These are phyloP conservation scores for Fagus crenata DNA, from an alignment of 306 rosid genomes.

Conservation along the genomic window DNA sequence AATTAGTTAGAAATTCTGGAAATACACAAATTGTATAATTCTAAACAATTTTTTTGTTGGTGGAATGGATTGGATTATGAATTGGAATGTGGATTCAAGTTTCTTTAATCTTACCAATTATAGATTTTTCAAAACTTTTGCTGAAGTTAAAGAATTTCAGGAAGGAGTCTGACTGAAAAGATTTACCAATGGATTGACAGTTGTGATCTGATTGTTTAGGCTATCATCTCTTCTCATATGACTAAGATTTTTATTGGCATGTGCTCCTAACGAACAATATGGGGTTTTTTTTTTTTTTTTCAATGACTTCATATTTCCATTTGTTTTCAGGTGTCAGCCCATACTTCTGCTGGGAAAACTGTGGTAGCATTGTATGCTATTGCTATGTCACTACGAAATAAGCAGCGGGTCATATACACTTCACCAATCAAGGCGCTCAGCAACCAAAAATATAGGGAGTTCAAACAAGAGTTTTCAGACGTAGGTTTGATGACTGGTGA, in stretches of 20 bases:
- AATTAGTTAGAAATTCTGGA: neutral
- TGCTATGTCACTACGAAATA: slow-evolving; percentile 80
- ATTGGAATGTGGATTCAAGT: neutral
- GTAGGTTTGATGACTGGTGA: slow-evolving; percentile 99
- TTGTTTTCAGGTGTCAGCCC: slow-evolving; percentile 79
- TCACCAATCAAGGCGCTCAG: slow-evolving; percentile 96
- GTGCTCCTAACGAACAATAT: neutral
- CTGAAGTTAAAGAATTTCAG: neutral
- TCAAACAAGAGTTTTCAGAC: slow-evolving; percentile 88
- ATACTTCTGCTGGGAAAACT: slow-evolving; percentile 96
- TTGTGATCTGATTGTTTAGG: neutral
- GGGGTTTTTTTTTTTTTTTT: neutral
- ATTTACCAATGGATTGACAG: neutral
- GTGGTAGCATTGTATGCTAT: slow-evolving; percentile 89
- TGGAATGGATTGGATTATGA: neutral
- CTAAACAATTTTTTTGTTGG: neutral
- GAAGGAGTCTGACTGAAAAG: neutral
- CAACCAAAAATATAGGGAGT: slow-evolving; percentile 92
- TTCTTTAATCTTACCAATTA: neutral
- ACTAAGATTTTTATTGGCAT: neutral
- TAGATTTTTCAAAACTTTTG: neutral
- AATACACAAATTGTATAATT: neutral
- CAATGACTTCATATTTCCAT: neutral
- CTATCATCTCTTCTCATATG: neutral
- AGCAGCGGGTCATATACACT: slow-evolving; percentile 87